Percentiles rank a stretch among this genome's conserved stretches.
Conservation (phyloP, 169 alveolate species). For the Plasmodium ovale region DNA sequence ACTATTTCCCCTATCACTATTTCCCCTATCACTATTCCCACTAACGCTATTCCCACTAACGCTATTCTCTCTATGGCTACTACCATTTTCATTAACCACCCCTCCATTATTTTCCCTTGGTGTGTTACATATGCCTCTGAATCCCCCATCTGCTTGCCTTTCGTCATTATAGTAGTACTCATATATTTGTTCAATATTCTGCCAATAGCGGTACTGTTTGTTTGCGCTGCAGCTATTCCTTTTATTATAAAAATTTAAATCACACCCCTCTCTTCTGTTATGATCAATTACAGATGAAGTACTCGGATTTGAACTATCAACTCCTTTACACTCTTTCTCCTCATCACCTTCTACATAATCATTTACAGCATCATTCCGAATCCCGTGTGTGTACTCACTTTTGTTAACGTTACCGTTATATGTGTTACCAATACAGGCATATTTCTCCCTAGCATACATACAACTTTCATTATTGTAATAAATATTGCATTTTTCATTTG, state of each 20-base stretch:
- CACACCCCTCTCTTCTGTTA: not conserved
- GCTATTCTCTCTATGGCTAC: too few species aligned
- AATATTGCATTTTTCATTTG: not conserved
- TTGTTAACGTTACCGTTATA: not conserved
- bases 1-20: too few species aligned
- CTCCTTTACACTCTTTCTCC: not conserved
- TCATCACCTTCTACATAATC: not conserved
- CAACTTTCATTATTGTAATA: not conserved
- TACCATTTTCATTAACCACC: too few species aligned
- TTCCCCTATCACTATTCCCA: too few species aligned
- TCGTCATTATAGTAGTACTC: not conserved
- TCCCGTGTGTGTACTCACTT: not conserved
- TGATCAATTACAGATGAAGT: not conserved
- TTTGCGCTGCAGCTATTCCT: not conserved
- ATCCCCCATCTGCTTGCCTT: not conserved
- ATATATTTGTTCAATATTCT: not conserved
- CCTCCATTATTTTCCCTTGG: not conserved
- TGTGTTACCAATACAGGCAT: not conserved
- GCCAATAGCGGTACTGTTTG: not conserved
- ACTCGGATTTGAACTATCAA: not conserved
- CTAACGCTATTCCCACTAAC: too few species aligned
- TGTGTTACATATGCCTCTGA: not conserved
- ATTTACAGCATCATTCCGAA: not conserved
- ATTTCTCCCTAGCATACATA: not conserved
- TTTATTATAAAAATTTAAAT: not conserved